Evolutionary conservation across 2,329 filamentous ascomycete genomes (phyloP).

Genomic region (Sporothrix brasiliensis): DNA sequence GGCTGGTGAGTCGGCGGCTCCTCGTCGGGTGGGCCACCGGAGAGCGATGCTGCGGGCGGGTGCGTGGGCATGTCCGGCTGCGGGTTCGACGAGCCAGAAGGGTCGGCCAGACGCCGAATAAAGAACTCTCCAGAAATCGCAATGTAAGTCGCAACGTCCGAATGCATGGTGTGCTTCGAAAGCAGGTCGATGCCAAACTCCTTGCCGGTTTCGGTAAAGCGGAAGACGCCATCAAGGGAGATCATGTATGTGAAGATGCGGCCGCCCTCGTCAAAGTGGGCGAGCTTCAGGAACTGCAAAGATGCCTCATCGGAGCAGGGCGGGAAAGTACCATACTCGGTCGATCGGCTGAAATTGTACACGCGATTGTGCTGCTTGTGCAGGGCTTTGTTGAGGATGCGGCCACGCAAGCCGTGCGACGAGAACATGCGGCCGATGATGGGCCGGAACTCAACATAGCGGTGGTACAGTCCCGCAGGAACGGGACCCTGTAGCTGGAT

Average conservation of each 20-base stretch:
- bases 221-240: conserved; percentile 80
- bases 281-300: conserved; percentile 80
- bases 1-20: conserved; percentile 50
- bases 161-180: conserved; percentile 97
- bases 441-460: conserved; percentile 89
- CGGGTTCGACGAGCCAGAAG: conserved; percentile 49
- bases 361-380: conserved; percentile 88
- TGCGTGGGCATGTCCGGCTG: conserved; percentile 55
- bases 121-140: conserved; percentile 95
- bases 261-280: conserved; percentile 81
- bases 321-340: conserved; percentile 69
- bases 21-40: conserved; percentile 51
- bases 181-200: conserved; percentile 93
- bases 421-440: conserved; percentile 90
- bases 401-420: conserved; percentile 73
- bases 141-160: conserved; percentile 86
- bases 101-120: conserved; percentile 66
- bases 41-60: conserved; percentile 50
- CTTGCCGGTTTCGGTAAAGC: conserved; percentile 93
- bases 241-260: conserved; percentile 91
- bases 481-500: conserved; percentile 85
- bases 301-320: conserved; percentile 71
- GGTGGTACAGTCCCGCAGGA: conserved; percentile 79
- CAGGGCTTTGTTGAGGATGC: conserved; percentile 78
- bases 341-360: conserved; percentile 82